These are phyloP conservation scores for Candida gigantensis DNA, from an alignment of 1,139 yeast species.

Conservation along the genomic window DNA sequence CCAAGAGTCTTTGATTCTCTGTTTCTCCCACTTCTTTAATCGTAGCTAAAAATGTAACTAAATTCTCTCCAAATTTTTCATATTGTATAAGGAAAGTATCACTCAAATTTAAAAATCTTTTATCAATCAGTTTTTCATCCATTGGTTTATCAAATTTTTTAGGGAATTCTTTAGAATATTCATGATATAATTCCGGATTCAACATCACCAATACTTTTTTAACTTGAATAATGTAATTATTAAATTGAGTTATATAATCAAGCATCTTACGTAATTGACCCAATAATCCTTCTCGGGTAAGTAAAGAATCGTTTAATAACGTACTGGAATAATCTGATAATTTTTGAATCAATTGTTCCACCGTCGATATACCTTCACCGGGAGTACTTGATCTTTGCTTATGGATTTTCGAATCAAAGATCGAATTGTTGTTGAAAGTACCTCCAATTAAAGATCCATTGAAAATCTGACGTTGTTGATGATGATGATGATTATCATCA, in stretches of 20 bases:
- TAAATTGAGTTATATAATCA: conserved; percentile 53
- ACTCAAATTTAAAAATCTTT: conserved; percentile 47
- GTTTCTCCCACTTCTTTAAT: conserved; percentile 61
- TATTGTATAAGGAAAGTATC: conserved; percentile 53
- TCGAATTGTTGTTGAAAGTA: conserved; percentile 21
- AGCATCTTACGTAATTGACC: conserved; percentile 47
- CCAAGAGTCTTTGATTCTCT: conserved; percentile 59
- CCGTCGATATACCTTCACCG: not conserved
- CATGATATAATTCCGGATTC: conserved; percentile 46
- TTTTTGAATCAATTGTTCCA: conserved; percentile 42
- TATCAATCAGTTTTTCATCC: conserved; percentile 39
- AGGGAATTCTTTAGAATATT: conserved; percentile 40
- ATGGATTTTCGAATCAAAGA: conserved; percentile 33
- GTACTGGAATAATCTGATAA: conserved; percentile 65
- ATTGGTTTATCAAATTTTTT: conserved; percentile 39
- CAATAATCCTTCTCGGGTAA: conserved; percentile 61
- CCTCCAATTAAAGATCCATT: conserved; percentile 9
- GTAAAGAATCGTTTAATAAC: conserved; percentile 64
- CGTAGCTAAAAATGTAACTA: conserved; percentile 55
- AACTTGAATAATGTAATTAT: conserved; percentile 54
- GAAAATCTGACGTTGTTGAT: conserved; percentile 7
- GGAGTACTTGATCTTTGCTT: not conserved
- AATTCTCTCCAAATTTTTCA: conserved; percentile 54
- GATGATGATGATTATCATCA: no score
- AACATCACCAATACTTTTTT: conserved; percentile 58